These are phyloP conservation scores for Naematelia aurantialba DNA, from an alignment of 768 basidiomycete genomes.

Conservation along the genomic window DNA sequence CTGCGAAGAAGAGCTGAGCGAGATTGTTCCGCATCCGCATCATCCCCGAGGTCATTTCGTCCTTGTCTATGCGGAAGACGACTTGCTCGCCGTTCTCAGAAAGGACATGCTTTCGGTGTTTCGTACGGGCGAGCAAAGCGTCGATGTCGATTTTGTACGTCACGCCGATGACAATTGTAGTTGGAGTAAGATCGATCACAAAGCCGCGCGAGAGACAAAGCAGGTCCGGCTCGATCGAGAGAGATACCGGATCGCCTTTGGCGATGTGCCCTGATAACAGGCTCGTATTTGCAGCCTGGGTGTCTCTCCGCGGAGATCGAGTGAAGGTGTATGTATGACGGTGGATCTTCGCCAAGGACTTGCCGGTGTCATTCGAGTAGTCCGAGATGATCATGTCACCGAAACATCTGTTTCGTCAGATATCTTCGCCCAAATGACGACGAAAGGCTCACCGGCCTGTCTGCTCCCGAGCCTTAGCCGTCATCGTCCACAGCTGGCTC, in stretches of 20 bases:
- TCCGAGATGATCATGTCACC: constrained; percentile 67
- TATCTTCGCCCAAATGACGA: background rate
- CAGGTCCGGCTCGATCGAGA: constrained; percentile 84
- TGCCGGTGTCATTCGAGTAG: constrained; percentile 40
- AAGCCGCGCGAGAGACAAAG: constrained; percentile 79
- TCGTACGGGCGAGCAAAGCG: constrained; percentile 54
- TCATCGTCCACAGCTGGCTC: constrained; percentile 91
- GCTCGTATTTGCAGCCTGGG: constrained; percentile 37
- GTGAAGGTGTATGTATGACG: constrained; percentile 73
- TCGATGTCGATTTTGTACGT: constrained; percentile 68
- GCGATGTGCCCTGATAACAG: constrained; percentile 76
- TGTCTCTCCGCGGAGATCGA: constrained; percentile 18
- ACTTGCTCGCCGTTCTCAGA: constrained; percentile 23
- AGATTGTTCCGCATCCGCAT: constrained; percentile 84
- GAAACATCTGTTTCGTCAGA: constrained; percentile 59
- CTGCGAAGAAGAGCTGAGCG: constrained; percentile 76
- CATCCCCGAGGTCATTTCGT: constrained; percentile 84
- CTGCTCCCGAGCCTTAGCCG: constrained; percentile 70
- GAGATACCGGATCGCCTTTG: constrained; percentile 73
- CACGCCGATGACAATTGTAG: constrained; percentile 68
- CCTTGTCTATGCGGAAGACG: constrained; percentile 85
- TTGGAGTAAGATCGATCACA: constrained; percentile 66
- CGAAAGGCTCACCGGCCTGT: constrained; percentile 59
- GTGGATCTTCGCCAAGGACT: constrained; percentile 65
- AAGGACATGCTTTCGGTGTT: constrained; percentile 19